A percentile compares a stretch with the other conserved stretches of the same genome.
These are phyloP conservation scores for Trichosanthes cucumerina DNA, from an alignment of 306 rosid species.

Conservation along the genomic window DNA sequence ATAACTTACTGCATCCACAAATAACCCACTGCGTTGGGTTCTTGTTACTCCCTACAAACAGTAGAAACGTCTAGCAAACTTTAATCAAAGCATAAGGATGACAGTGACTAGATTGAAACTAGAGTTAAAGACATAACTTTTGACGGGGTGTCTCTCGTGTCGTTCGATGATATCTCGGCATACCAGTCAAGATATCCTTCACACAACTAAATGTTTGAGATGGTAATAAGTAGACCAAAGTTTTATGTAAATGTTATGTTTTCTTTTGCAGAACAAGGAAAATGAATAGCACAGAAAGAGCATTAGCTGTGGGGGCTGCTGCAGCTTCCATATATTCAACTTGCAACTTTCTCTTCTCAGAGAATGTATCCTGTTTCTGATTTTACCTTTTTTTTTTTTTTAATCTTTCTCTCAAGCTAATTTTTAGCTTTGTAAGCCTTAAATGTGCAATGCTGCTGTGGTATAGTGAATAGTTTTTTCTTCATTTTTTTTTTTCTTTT, in stretches of 20 bases:
- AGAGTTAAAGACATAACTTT: background rate
- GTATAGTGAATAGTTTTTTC: background rate
- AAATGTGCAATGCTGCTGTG: conserved; percentile 2
- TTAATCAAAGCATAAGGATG: background rate
- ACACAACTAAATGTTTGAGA: background rate
- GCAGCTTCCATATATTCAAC: conserved; percentile 96
- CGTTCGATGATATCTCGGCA: background rate
- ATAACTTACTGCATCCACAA: background rate
- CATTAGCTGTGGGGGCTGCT: conserved; percentile 80
- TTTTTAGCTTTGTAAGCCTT: conserved; percentile 4
- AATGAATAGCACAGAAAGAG: conserved; percentile 50
- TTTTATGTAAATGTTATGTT: background rate
- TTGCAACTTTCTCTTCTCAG: conserved; percentile 60
- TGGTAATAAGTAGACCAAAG: background rate
- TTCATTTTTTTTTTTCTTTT: too few relatives aligned
- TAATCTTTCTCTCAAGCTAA: background rate
- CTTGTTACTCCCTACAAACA: background rate
- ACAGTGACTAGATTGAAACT: background rate
- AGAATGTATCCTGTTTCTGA: conserved; percentile 36
- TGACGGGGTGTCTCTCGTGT: background rate
- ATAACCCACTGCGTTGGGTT: background rate
- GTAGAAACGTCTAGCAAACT: background rate
- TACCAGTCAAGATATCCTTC: background rate
- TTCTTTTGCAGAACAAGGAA: conserved; percentile 29
- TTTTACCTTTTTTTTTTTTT: background rate